Evolutionary conservation across 805 yeast genomes (phyloP), one percentile per base, ranked within the genome.

Genomic region (Lachancea fermentati): DNA sequence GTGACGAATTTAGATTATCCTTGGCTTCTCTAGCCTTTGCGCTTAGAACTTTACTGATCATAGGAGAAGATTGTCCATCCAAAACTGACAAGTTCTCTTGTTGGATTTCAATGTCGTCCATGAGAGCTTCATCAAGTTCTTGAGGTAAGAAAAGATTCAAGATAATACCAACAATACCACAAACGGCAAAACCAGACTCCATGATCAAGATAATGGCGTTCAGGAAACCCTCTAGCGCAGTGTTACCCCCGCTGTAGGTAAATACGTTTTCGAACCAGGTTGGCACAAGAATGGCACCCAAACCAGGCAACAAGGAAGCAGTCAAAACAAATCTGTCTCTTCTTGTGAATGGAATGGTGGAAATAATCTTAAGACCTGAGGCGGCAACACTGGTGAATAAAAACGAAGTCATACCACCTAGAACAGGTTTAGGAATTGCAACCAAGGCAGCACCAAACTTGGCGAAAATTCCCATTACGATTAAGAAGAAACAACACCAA

Each of bases 371-470:
- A 37, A 83, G 60, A 47, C 89, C 89, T 2, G 88, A 79, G 13
- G 79, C 84, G 1, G 85, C 85, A 24, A 83, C 89, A 3, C 87
- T 76, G 24, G 84, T 73, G 70, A 82, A 83, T 38, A 83, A 65
- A 62, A 82, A 83, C 4, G 88, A 71, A 8, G 81, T 81, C 95
- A 87, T 85, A 49, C 96, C 96, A 48, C 96, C 96, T 42, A 88
- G 69, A 22, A 81, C 85, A 1, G 93, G 71, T 41, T 69, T 72
- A 31, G 95, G 95, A 54, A 85, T 85, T 26, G 94, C 73, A 19
- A 82, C 86, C 44, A 88, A 71, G n/a, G 95, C 88, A 36, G 93
- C 94, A 29, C 89, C 88, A 59, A 85, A 85, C 63, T 85, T 85
- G 44, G 94, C 73, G 58, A 88, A 84, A 31, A 88, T 65, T 30